Percentiles rank a stretch among this genome's conserved stretches.
phyloP scores from a whole-genome alignment of 495 filamentous ascomycete genomes.

The Diplogelasinospora grovesii region DNA sequence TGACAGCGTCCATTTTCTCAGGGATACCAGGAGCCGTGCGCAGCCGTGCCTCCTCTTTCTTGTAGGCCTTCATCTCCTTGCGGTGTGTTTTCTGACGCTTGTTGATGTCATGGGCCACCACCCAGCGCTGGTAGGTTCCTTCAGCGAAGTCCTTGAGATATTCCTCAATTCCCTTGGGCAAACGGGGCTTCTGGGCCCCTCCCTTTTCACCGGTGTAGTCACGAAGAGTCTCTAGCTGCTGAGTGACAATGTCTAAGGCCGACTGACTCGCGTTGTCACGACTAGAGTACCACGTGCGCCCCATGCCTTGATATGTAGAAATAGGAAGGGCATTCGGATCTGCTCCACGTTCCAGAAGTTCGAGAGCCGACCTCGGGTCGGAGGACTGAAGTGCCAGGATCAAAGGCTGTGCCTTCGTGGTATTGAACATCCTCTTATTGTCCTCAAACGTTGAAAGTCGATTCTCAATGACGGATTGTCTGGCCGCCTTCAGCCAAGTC shows the following conservation, averaged over 20 bases:
- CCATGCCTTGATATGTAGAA: slow-evolving; percentile 25
- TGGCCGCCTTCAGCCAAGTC: slow-evolving; percentile 36
- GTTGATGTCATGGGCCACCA: slow-evolving; percentile 32
- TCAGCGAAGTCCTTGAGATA: slow-evolving; percentile 39
- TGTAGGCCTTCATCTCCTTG: slow-evolving; percentile 18
- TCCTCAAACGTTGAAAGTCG: slow-evolving; percentile 29
- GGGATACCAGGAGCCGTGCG: slow-evolving; percentile 25
- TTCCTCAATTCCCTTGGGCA: slow-evolving; percentile 23
- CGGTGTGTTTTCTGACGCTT: slow-evolving; percentile 6
- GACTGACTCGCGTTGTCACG: no score
- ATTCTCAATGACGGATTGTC: slow-evolving; percentile 16
- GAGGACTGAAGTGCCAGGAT: slow-evolving; percentile 47
- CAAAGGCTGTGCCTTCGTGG: slow-evolving; percentile 49
- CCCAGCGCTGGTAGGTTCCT: slow-evolving; percentile 49
- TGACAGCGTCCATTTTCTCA: slow-evolving; percentile 48
- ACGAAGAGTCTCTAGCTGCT: slow-evolving; percentile 41
- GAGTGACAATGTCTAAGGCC: slow-evolving; percentile 50
- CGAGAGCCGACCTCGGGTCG: slow-evolving; percentile 44
- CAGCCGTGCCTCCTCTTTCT: slow-evolving; percentile 23
- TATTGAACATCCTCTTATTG: slow-evolving; percentile 35
- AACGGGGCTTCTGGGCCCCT: slow-evolving; percentile 1
- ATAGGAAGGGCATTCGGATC: slow-evolving; percentile 47
- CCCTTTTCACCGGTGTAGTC: slow-evolving; percentile 32
- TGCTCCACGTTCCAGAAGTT: slow-evolving; percentile 52
- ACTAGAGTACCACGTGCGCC: slow-evolving; percentile 12